Percentiles rank a stretch among this genome's conserved stretches.
phyloP scores from a whole-genome alignment of 2,329 filamentous ascomycete genomes.

The Pseudocercospora macadamiae region DNA sequence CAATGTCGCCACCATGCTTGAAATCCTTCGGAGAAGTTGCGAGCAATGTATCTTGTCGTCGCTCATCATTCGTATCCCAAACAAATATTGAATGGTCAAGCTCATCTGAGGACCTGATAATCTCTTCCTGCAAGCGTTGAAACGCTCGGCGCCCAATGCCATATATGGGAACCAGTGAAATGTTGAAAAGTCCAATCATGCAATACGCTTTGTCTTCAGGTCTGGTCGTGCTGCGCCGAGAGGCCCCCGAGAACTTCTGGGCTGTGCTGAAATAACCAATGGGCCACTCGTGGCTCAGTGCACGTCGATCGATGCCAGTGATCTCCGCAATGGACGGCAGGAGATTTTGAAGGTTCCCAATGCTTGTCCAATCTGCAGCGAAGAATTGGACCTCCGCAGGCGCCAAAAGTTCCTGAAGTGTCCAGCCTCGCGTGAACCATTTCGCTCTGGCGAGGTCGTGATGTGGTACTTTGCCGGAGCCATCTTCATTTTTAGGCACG shows the following conservation, averaged over 20 bases:
- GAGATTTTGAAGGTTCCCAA: not conserved
- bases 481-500: not conserved
- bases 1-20: too few relatives aligned
- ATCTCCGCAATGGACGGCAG: not conserved
- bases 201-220: too few relatives aligned
- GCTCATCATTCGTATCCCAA: too few relatives aligned
- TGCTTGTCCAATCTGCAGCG: not conserved
- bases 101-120: not conserved
- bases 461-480: not conserved
- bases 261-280: too few relatives aligned
- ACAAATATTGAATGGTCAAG: not conserved
- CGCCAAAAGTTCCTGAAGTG: not conserved
- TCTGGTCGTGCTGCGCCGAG: too few relatives aligned
- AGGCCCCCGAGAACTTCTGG: too few relatives aligned
- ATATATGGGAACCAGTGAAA: not conserved
- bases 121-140: not conserved
- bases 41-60: too few relatives aligned
- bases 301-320: not conserved
- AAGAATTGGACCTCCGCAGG: not conserved
- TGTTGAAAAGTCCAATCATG: not conserved
- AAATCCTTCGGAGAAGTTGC: too few relatives aligned
- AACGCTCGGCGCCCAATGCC: not conserved
- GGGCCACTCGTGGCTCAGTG: too few relatives aligned
- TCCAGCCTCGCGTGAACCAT: not conserved
- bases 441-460: not conserved